phyloP scores from a whole-genome alignment of 345 rosid species.

The Cochlearia excelsa region DNA sequence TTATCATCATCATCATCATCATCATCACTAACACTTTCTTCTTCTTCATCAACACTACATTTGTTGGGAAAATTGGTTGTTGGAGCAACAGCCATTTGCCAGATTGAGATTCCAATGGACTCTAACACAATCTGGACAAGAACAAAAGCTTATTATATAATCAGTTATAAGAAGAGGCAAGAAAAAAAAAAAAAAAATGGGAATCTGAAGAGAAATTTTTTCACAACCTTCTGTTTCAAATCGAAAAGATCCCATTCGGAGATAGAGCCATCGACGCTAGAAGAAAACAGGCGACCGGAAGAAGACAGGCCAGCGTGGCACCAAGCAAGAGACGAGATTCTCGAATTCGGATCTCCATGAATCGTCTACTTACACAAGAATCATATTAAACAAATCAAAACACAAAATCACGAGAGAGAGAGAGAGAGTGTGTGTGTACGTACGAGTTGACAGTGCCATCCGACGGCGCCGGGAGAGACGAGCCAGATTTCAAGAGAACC shows the following conservation, averaged over 20 bases:
- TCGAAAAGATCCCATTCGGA: conserved; percentile 87
- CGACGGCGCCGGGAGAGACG: conserved; percentile 85
- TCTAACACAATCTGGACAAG: conserved; percentile 64
- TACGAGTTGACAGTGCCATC: conserved; percentile 99
- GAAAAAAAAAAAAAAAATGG: neutral
- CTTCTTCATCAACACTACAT: conserved; percentile 25
- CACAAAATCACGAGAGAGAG: conserved; percentile 2
- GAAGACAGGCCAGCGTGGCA: conserved; percentile 53
- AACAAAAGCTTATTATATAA: too few species aligned
- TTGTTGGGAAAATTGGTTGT: neutral
- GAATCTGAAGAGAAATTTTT: neutral
- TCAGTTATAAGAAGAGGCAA: neutral
- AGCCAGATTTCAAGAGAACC: conserved; percentile 98
- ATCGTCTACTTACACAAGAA: conserved; percentile 49
- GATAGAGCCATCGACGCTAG: conserved; percentile 78
- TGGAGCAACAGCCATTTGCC: conserved; percentile 89
- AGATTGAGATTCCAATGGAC: conserved; percentile 73
- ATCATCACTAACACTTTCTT: conserved; percentile 26
- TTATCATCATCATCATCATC: conserved; percentile 53
- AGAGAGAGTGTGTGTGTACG: conserved; percentile 35
- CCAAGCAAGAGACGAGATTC: conserved; percentile 89
- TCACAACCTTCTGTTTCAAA: conserved; percentile 65
- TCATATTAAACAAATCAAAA: conserved; percentile 25
- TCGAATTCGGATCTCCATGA: conserved; percentile 68
- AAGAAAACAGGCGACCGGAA: conserved; percentile 76